Conservation (phyloP, 306 rosid species). For the Rosa chinensis region DNA sequence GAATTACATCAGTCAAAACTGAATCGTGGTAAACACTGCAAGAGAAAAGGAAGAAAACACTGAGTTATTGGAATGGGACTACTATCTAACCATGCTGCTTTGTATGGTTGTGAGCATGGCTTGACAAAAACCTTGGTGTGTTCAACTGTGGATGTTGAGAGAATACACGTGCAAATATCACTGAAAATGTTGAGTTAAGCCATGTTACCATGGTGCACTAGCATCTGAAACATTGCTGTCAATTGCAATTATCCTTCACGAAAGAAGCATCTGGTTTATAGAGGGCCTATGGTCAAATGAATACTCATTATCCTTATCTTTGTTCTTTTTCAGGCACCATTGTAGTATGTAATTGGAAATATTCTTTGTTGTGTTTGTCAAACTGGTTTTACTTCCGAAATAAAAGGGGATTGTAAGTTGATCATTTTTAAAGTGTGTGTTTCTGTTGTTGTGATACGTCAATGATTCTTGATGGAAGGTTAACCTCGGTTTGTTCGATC, state of each 20-base stretch:
- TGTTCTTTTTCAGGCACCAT: not conserved
- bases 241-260: not conserved
- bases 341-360: not conserved
- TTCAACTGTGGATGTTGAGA: no score
- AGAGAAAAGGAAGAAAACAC: not conserved
- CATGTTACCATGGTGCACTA: no score
- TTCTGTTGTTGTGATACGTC: not conserved
- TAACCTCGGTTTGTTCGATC: not conserved
- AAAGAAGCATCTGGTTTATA: not conserved
- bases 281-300: not conserved
- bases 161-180: no score
- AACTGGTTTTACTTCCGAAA: not conserved
- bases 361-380: not conserved
- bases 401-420: not conserved
- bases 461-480: not conserved
- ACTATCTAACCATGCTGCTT: no score
- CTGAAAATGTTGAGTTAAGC: no score
- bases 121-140: no score
- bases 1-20: not conserved
- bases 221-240: not conserved
- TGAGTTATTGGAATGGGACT: not conserved
- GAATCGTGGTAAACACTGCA: not conserved
- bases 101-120: no score
- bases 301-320: not conserved
- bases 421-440: not conserved